Conservation (phyloP, 352 stramenopile genomes). For the Pythium periplocum region DNA sequence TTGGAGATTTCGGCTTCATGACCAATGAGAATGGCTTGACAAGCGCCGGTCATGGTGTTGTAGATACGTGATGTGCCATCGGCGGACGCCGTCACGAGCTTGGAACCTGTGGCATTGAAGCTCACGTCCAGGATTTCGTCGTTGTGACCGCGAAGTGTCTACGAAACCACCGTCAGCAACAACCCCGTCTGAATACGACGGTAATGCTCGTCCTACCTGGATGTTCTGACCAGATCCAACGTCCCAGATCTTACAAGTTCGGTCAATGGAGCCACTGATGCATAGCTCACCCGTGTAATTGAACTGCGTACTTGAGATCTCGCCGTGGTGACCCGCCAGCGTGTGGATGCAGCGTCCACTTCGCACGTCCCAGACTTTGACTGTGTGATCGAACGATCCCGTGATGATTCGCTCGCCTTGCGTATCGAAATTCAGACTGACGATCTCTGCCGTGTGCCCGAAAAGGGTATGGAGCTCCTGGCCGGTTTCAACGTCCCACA, state of each 20-base stretch:
- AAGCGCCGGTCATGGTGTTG: constrained; percentile 95
- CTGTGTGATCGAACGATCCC: constrained; percentile 93
- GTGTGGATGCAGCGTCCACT: constrained; percentile 89
- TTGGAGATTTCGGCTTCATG: constrained; percentile 96
- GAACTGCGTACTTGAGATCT: constrained; percentile 95
- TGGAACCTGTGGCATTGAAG: constrained; percentile 93
- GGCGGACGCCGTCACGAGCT: constrained; percentile 91
- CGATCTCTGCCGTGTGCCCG: constrained; percentile 93
- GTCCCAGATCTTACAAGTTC: constrained; percentile 94
- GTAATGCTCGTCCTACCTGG: constrained; percentile 24
- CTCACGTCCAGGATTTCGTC: constrained; percentile 95
- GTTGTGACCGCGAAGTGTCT: constrained; percentile 92
- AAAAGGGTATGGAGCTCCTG: constrained; percentile 92
- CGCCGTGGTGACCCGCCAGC: constrained; percentile 90
- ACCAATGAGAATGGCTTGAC: constrained; percentile 92
- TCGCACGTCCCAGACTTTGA: constrained; percentile 89
- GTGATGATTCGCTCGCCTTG: constrained; percentile 92
- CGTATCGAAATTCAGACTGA: constrained; percentile 93
- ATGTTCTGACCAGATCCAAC: constrained; percentile 89
- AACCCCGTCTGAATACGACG: not conserved
- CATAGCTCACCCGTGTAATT: constrained; percentile 92
- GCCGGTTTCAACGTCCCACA: constrained; percentile 94
- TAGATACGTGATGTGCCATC: constrained; percentile 94
- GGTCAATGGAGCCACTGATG: constrained; percentile 92
- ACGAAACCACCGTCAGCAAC: not conserved